Base-by-base conservation (phyloP, 148 eudicot genomes). In the Heliamphora exappendiculata region DNA sequence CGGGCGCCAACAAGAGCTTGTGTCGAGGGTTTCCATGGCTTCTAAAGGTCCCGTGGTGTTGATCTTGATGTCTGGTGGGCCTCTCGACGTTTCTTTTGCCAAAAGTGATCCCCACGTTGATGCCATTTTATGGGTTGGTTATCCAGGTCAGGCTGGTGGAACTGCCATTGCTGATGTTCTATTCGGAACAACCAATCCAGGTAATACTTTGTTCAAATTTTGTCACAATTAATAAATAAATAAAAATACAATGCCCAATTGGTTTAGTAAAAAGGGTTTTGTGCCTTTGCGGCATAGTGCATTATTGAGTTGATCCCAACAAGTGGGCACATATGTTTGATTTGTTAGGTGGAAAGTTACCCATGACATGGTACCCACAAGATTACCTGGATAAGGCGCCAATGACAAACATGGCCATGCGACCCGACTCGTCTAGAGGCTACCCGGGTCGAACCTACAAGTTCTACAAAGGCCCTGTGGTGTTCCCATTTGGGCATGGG, bases 61-160 rank as follows among this genome's bases (percentile, higher is more conserved):
- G 24, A 93, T 93, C 59, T 67, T 93, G 71, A 93, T 91, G 96
- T 88, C 93, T 1, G 98, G 96, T 72, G 93, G 96, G 31, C 96
- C 96, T 42, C 75, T 93, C 7, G 98, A 93, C 72, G 80, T 93
- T 39, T 22, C 89, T 9, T 93, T 89, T 37, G 98, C 96, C 5
- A 89, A 89, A 62, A 79, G 78, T 65, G 74, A 86, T 36, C 88
- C 86, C 0, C 64, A 69, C 0, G 72, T 86, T 75, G 44, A 74
- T 0, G 81, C 86, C 5, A 86, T 86, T 45, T 22, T 86, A 5
- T 86, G 86, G 86, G 88, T 78, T 31, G 88, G 88, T 13, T 86
- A 86, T 24, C 86, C 88, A 11, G 88, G 88, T 4, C 88, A 86
- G 53, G 86, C 81, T 17, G 88, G 88, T 0, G 88, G 86, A 3